Percentiles rank a stretch among this genome's conserved stretches.
Evolutionary conservation across 345 rosid genomes (phyloP).

Genomic region (Citrus cavaleriei): DNA sequence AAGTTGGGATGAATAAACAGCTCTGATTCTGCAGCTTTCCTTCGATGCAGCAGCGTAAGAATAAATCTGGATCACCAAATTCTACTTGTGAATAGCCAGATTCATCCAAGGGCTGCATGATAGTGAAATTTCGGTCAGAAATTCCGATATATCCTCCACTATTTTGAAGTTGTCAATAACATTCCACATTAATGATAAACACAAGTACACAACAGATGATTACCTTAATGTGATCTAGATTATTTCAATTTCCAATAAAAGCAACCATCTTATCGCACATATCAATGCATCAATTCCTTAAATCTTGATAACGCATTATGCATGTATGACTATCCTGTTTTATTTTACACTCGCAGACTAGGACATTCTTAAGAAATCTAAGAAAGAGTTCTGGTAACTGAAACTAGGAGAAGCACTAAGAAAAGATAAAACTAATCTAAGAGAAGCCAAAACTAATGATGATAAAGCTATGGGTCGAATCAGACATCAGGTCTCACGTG

Average conservation of each 20-base stretch:
- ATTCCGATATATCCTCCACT: not conserved
- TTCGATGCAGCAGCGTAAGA: conserved; percentile 52
- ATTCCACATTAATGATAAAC: not conserved
- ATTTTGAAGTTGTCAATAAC: not conserved
- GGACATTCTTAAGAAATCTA: not conserved
- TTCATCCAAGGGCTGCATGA: conserved; percentile 49
- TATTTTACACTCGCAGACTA: not conserved
- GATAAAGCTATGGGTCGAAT: not conserved
- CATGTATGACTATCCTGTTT: not conserved
- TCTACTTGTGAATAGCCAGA: conserved; percentile 59
- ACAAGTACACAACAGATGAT: too few relatives aligned
- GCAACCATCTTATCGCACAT: not conserved
- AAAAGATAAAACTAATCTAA: not conserved
- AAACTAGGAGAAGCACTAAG: not conserved
- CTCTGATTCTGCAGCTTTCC: conserved; percentile 15
- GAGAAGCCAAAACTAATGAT: not conserved
- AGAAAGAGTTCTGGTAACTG: not conserved
- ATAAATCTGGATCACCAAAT: conserved; percentile 61
- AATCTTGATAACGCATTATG: not conserved
- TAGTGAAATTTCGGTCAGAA: not conserved
- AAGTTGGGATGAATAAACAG: conserved; percentile 37
- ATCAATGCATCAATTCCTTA: not conserved
- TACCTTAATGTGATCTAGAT: too few relatives aligned
- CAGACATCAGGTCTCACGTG: not conserved
- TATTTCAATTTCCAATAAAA: not conserved